Evolutionary conservation across 2,329 filamentous ascomycete species (phyloP), one percentile per base, ranked within the genome.

Genomic region (Hortaea sp.): DNA sequence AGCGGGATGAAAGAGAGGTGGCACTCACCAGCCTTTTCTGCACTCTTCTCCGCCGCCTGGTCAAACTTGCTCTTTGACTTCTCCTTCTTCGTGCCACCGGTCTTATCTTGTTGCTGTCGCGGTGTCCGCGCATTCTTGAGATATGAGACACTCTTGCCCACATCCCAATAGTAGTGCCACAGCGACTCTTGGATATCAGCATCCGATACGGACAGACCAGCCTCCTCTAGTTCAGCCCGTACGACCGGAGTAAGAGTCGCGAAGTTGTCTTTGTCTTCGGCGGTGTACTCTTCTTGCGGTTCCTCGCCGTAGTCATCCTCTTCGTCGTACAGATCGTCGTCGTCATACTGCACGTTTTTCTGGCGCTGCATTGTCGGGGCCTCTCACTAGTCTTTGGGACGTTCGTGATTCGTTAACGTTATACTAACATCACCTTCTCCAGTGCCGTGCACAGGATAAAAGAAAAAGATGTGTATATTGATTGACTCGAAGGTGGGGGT

Each of bases 151-250:
- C 87, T 81, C 66, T 95, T 95, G 47, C 81, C 84, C 29, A 95
- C 74, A 58, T 98, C 89, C 63, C 89, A 97, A 65, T 90, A 97
- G 66, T 95, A 95, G 66, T 98, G 81, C 88, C 88, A 97, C 11
- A 98, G 68, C 0, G 89, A 78, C 50, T 97, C 90, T 63, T 94
- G 81, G 51, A 95, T 90, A 61, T 95, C 84, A 34, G 73, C 70
- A 49, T 83, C 78, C 5, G 77, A 74, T n/a, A 77, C 69, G 60
- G 73, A 76, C 11, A 61, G 30, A 10, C 52, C 56, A 11, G 53
- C 54, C 43, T 63, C 60, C 34, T 62, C 57, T 6, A 63, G 52
- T 48, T 63, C 59, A 10, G 59, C 60, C 32, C 58, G 55, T 20
- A 63, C 60, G 12, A 63, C 59, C 1, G 61, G 61, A 5, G 59